phyloP scores from a whole-genome alignment of 768 basidiomycete species.

The Postia placenta region DNA sequence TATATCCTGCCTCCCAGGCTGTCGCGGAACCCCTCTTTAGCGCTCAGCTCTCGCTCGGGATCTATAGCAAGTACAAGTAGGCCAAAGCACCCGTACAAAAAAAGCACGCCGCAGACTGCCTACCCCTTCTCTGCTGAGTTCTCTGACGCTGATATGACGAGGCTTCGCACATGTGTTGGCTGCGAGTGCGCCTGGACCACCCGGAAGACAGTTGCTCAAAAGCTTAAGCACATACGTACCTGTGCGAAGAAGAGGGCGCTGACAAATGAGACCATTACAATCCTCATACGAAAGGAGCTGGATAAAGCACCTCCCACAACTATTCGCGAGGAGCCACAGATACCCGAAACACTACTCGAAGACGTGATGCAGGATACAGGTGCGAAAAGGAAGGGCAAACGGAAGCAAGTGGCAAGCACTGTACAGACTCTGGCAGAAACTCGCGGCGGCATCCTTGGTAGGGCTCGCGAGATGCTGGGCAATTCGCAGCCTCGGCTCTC shows the following conservation, averaged over 20 bases:
- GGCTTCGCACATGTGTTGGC: slow-evolving; percentile 51
- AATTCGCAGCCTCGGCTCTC: background rate
- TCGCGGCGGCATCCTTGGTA: slow-evolving; percentile 35
- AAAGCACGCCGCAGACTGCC: background rate
- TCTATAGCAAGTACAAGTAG: background rate
- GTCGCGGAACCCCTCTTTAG: background rate
- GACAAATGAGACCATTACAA: slow-evolving; percentile 46
- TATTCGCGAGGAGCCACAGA: slow-evolving; percentile 17
- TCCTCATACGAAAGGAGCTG: slow-evolving; percentile 47
- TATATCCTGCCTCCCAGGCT: slow-evolving; percentile 17
- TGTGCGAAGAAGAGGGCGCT: slow-evolving; percentile 62
- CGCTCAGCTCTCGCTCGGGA: slow-evolving; percentile 3
- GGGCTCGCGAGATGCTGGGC: slow-evolving; percentile 31
- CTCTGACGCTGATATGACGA: slow-evolving; percentile 40
- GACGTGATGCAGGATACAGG: slow-evolving; percentile 41
- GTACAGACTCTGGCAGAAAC: slow-evolving; percentile 43
- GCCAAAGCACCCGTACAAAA: slow-evolving; percentile 1
- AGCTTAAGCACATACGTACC: slow-evolving; percentile 57
- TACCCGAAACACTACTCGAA: slow-evolving; percentile 41
- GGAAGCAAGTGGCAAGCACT: slow-evolving; percentile 32
- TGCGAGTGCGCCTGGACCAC: slow-evolving; percentile 68
- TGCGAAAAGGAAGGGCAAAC: slow-evolving; percentile 40
- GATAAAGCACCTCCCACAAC: slow-evolving; percentile 8
- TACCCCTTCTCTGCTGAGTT: slow-evolving; percentile 27
- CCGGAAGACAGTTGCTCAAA: slow-evolving; percentile 56